Evolutionary conservation across 176 grass and related monocot species (phyloP).

Genomic region (Zizania latifolia): DNA sequence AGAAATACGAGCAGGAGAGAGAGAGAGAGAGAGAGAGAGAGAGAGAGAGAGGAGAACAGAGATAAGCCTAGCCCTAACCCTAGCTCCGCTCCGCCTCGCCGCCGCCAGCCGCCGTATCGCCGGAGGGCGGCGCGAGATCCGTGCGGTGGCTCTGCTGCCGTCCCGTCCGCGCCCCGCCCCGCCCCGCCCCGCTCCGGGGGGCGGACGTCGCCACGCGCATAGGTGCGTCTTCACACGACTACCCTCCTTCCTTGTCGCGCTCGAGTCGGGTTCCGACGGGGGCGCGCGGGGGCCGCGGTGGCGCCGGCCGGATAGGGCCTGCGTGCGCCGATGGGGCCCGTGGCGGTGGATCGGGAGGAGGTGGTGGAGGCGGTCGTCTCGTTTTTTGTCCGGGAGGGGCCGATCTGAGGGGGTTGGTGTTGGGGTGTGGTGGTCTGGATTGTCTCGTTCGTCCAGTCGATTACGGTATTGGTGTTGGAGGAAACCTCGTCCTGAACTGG

Average conservation of each 20-base stretch:
- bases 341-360: conserved; percentile 16
- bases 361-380: not conserved
- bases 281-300: too few relatives aligned
- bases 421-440: not conserved
- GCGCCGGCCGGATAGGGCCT: too few relatives aligned
- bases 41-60: too few relatives aligned
- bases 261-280: not conserved
- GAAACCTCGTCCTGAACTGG: not conserved
- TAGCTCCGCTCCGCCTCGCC: not conserved
- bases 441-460: too few relatives aligned
- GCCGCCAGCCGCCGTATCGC: not conserved
- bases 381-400: not conserved
- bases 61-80: conserved; percentile 47
- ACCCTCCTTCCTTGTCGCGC: not conserved
- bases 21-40: not conserved
- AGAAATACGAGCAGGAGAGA: conserved; percentile 30
- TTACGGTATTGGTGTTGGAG: too few relatives aligned
- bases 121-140: conserved; percentile 20
- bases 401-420: conserved; percentile 17
- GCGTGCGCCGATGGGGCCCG: not conserved
- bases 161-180: too few relatives aligned
- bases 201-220: not conserved
- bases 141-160: not conserved
- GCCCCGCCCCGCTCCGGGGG: not conserved
- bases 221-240: conserved; percentile 36